Conservation (phyloP, 164 flowering plant species). For the Piper longum region DNA sequence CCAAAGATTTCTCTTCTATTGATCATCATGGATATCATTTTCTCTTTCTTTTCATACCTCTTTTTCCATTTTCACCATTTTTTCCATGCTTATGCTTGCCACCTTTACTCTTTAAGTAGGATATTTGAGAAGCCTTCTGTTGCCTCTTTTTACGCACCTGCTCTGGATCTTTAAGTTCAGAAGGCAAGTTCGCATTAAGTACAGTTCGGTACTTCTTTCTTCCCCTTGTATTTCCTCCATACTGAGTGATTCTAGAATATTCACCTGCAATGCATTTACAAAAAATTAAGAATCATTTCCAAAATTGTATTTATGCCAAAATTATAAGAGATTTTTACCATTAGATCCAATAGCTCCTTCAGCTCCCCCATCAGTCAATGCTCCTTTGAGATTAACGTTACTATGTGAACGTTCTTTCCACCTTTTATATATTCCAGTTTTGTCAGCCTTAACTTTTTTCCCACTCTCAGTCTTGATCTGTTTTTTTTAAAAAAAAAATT, state of each 20-base stretch:
- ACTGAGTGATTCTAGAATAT: slow-evolving; percentile 8
- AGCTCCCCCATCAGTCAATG: slow-evolving; percentile 20
- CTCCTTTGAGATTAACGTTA: slow-evolving; percentile 43
- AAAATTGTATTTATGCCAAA: neutral
- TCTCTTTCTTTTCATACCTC: slow-evolving; percentile 13
- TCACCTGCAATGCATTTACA: slow-evolving; percentile 20
- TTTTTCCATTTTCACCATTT: slow-evolving; percentile 17
- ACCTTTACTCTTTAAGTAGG: slow-evolving; percentile 42
- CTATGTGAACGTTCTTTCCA: slow-evolving; percentile 75
- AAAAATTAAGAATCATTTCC: neutral
- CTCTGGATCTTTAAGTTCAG: slow-evolving; percentile 65
- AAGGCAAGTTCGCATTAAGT: slow-evolving; percentile 73
- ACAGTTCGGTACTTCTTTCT: slow-evolving; percentile 22
- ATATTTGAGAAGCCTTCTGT: slow-evolving; percentile 38
- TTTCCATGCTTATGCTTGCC: slow-evolving; percentile 29
- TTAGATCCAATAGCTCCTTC: slow-evolving; percentile 19
- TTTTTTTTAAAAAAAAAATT: neutral
- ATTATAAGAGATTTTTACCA: slow-evolving; percentile 21
- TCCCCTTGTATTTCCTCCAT: slow-evolving; percentile 31
- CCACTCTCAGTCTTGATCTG: slow-evolving; percentile 89
- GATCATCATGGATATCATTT: neutral
- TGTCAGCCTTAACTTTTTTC: slow-evolving; percentile 49
- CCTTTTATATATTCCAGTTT: slow-evolving; percentile 82
- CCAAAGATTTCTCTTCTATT: too few relatives aligned
- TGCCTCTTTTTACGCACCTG: slow-evolving; percentile 75